Evolutionary conservation across 768 basidiomycete genomes (phyloP), one percentile per base, ranked within the genome.

Genomic region (Phylloporus scabripes): DNA sequence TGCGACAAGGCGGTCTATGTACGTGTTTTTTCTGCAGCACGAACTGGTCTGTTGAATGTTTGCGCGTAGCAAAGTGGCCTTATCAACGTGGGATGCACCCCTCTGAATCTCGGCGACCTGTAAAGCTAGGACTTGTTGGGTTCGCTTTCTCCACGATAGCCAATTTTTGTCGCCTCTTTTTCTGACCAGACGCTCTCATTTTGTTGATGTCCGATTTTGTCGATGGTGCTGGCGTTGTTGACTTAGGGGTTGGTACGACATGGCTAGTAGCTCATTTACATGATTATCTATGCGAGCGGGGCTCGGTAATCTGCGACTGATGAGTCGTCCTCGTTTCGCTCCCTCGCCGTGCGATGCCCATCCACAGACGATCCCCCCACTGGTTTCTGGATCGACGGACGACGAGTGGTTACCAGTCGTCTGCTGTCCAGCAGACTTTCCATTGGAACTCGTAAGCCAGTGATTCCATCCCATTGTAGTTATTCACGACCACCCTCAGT

Each of bases 401-500:
- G 62, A 55, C 17, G 20, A 37, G 23, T 67, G 65, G 65, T 0
- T 57, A 0, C 70, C 77, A 6, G 60, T 78, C 29, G 55, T 77
- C 24, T 46, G 56, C 14, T 79, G 76, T 48, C 63, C 67, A 7
- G 68, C 74, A 6, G 62, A 67, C 51, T 79, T 75, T 59, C 61
- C 76, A 1, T 46, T 64, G 26, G 68, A 74, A 28, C 55, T 79
- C 40, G 78, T 79, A 52, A 61, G 74, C 49, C 12, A 7, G 7
- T 24, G 9, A 31, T 28, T 44, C 5, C 4, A 17, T 26, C 20
- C 23, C 15, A 4, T 12, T 18, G 11, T 17, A 5, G 0, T 9
- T 14, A 14, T 36, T 41, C 23, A 42, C 36, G 12, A 32, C n/a
- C 9, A 18, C 23, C 31, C 42, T 15, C 53, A 92, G 90, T 96